These are phyloP conservation scores for Fraxinus dipetala DNA, from an alignment of 305 asterid genomes.

Conservation along the genomic window DNA sequence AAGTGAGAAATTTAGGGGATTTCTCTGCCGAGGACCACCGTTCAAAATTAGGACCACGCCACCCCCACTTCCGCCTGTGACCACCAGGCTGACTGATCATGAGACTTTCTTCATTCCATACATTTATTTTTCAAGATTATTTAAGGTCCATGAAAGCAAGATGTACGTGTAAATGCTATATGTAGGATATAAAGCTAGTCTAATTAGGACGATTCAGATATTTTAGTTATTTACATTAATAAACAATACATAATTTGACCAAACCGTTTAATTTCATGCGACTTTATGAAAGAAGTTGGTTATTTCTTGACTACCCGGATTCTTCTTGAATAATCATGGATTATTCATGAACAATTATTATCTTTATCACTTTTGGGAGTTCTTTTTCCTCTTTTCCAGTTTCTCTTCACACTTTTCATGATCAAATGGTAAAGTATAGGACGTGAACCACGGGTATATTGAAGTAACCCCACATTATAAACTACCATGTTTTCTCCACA, in stretches of 20 bases:
- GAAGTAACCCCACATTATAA: conserved; percentile 7
- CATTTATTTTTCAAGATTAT: not conserved
- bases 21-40: not conserved
- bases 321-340: conserved; percentile 24
- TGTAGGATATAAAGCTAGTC: not conserved
- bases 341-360: conserved; percentile 11
- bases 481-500: not conserved
- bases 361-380: not conserved
- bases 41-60: not conserved
- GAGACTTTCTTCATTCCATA: not conserved
- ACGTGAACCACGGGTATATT: not conserved
- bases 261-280: not conserved
- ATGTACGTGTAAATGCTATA: not conserved
- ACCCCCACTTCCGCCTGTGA: not conserved
- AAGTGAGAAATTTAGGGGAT: not conserved
- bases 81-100: not conserved
- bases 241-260: not conserved
- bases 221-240: not conserved
- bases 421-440: not conserved
- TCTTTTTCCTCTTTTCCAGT: not conserved
- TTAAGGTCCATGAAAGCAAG: not conserved
- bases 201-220: not conserved
- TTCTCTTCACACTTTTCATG: conserved; percentile 28
- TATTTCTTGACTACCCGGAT: not conserved
- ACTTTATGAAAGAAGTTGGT: not conserved